Conservation (phyloP, 345 rosid genomes). For the Limnanthes douglasii region DNA sequence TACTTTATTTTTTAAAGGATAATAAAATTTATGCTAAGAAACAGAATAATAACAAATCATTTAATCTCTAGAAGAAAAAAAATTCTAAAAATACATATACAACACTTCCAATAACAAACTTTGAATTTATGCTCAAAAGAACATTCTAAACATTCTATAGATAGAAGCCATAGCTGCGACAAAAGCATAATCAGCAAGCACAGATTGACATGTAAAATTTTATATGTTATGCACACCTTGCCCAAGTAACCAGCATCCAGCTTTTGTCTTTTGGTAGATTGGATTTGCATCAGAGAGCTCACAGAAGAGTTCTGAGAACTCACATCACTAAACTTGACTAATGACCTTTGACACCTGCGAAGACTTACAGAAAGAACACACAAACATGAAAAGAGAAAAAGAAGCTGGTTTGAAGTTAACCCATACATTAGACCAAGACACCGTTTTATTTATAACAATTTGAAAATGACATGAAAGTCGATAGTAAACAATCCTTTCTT, state of each 20-base stretch:
- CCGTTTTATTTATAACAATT: no score
- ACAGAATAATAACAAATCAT: background rate
- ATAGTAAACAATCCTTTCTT: background rate
- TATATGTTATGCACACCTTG: conserved; percentile 28
- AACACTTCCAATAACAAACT: background rate
- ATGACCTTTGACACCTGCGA: conserved; percentile 16
- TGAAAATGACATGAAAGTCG: background rate
- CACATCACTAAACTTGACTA: conserved; percentile 11
- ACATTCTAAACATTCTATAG: background rate
- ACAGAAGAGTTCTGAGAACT: conserved; percentile 14
- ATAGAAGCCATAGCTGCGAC: background rate
- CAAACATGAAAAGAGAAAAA: background rate
- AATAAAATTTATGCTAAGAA: no score
- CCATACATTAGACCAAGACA: no score
- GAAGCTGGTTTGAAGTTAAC: background rate
- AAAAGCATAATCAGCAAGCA: conserved; percentile 1
- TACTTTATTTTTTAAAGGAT: no score
- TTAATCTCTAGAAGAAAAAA: background rate
- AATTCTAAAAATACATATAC: background rate
- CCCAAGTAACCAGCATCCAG: conserved; percentile 41
- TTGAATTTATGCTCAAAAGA: background rate
- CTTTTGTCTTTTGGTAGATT: conserved; percentile 47
- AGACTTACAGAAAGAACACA: background rate
- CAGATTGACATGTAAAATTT: background rate
- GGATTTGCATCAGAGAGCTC: conserved; percentile 11